These are phyloP conservation scores for Fusarium sp. DNA, from an alignment of 2,329 filamentous ascomycete species.

Conservation along the genomic window DNA sequence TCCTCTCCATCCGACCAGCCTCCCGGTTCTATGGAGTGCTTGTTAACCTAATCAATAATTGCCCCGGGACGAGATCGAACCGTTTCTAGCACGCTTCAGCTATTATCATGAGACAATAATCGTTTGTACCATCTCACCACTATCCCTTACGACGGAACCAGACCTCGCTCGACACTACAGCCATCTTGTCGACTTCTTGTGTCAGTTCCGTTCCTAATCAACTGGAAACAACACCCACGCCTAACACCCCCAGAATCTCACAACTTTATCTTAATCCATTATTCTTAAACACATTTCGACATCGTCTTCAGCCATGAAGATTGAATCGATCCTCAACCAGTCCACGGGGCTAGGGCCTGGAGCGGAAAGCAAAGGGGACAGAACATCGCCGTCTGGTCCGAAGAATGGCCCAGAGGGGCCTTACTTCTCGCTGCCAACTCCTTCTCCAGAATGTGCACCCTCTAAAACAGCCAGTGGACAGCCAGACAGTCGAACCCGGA, in stretches of 20 bases:
- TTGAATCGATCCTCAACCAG: conserved; percentile 39
- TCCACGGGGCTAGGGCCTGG: conserved; percentile 32
- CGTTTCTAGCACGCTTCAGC: conserved; percentile 18
- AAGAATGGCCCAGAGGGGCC: conserved; percentile 16
- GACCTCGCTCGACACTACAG: conserved; percentile 22
- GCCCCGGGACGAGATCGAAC: conserved; percentile 31
- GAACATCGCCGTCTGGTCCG: conserved; percentile 6
- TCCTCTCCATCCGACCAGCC: conserved; percentile 10
- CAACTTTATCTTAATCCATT: conserved; percentile 14
- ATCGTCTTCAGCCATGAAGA: conserved; percentile 29
- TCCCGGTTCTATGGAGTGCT: conserved; percentile 13
- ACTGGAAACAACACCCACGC: neutral
- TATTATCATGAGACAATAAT: conserved; percentile 32
- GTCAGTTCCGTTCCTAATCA: neutral
- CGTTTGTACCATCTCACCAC: conserved; percentile 24
- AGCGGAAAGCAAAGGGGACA: conserved; percentile 17
- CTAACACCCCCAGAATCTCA: conserved; percentile 14
- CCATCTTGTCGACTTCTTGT: conserved; percentile 26
- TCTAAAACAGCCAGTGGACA: conserved; percentile 38
- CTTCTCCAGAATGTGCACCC: conserved; percentile 48
- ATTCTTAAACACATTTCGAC: neutral
- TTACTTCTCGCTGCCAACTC: conserved; percentile 47
- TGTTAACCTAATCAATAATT: conserved; percentile 42
- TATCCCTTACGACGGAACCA: conserved; percentile 19
- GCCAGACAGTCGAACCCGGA: conserved; percentile 49